Evolutionary conservation across 192 early-diverging fungal species (phyloP).

Genomic region (Jimgerdemannia flammicorona): DNA sequence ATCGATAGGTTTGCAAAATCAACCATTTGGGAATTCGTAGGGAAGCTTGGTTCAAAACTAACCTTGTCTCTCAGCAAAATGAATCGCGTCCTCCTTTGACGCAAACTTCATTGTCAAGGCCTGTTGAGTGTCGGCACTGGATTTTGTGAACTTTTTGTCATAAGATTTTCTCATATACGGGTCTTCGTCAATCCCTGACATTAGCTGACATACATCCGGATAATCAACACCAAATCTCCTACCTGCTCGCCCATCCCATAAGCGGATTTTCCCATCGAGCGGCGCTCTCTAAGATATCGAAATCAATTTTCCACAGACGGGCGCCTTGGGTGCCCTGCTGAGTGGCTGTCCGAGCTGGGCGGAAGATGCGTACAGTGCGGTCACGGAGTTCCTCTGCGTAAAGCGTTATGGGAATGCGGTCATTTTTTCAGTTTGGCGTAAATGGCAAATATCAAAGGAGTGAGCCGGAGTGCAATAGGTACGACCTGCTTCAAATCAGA

Average conservation of each 20-base stretch:
- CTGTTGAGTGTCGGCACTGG: slow-evolving; percentile 79
- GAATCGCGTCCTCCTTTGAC: slow-evolving; percentile 83
- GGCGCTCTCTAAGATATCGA: slow-evolving; percentile 72
- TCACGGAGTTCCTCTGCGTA: slow-evolving; percentile 50
- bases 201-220: neutral
- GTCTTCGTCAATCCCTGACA: neutral
- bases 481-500: neutral
- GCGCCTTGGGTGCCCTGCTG: slow-evolving; percentile 79
- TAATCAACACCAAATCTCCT: slow-evolving; percentile 9
- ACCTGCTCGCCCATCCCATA: slow-evolving; percentile 92
- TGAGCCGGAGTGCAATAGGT: neutral
- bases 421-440: neutral
- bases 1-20: too few relatives aligned
- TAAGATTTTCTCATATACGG: neutral
- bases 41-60: neutral
- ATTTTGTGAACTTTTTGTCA: neutral
- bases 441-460: neutral
- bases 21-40: neutral
- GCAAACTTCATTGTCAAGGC: slow-evolving; percentile 80
- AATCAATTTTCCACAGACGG: slow-evolving; percentile 86
- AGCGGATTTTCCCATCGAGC: slow-evolving; percentile 91
- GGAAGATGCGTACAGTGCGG: slow-evolving; percentile 82
- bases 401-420: neutral
- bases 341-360: slow-evolving; percentile 78
- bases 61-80: slow-evolving; percentile 94